phyloP scores from a whole-genome alignment of 1,139 yeast species.

The Geotrichum restrictum region DNA sequence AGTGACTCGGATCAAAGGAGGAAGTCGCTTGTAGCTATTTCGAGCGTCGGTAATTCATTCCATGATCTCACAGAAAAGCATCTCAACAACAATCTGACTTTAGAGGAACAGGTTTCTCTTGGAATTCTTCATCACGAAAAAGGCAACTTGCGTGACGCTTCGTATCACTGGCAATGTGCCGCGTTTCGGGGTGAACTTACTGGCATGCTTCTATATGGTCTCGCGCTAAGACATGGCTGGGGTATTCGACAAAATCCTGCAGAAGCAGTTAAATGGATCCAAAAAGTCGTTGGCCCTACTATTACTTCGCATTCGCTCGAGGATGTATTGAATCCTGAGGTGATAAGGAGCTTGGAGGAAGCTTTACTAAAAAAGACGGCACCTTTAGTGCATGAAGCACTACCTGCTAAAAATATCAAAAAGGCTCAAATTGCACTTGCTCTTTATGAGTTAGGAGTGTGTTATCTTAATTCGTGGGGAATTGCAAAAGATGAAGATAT shows the following conservation, averaged over 20 bases:
- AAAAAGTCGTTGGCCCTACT: constrained; percentile 43
- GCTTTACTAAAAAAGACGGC: background rate
- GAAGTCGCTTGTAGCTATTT: background rate
- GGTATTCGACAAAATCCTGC: constrained; percentile 60
- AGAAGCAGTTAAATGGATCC: constrained; percentile 59
- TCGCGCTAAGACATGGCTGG: constrained; percentile 65
- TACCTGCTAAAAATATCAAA: constrained; percentile 22
- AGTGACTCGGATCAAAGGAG: background rate
- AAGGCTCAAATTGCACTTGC: constrained; percentile 42
- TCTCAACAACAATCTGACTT: constrained; percentile 26
- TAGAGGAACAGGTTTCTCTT: constrained; percentile 45
- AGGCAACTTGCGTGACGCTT: constrained; percentile 64
- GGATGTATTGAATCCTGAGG: background rate
- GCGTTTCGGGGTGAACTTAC: constrained; percentile 57
- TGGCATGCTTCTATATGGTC: constrained; percentile 69
- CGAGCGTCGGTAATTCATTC: background rate
- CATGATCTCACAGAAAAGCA: constrained; percentile 7
- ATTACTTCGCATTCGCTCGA: background rate
- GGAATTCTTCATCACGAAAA: constrained; percentile 54
- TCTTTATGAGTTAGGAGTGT: constrained; percentile 58
- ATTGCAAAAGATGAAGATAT: constrained; percentile 49
- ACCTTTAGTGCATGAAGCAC: background rate
- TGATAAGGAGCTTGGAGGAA: background rate
- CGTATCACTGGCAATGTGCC: constrained; percentile 62
- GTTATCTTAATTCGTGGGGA: constrained; percentile 60